A percentile compares a stretch with the other conserved stretches of the same genome.
These are phyloP conservation scores for Phoma sp. DNA, from an alignment of 2,329 filamentous ascomycete species.

Conservation along the genomic window DNA sequence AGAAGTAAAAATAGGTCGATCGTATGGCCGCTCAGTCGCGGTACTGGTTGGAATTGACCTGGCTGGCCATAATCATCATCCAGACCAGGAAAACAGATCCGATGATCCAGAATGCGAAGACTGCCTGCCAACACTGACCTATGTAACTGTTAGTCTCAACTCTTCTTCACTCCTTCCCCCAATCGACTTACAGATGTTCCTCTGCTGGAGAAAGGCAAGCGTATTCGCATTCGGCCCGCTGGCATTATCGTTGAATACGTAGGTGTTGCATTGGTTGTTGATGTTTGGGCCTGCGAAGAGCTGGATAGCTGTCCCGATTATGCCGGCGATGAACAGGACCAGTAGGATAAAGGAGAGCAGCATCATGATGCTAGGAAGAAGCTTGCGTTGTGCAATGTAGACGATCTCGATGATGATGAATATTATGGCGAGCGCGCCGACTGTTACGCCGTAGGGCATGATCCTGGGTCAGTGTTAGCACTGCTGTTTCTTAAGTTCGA, in stretches of 20 bases:
- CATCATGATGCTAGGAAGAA: slow-evolving; percentile 67
- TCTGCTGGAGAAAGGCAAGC: slow-evolving; percentile 68
- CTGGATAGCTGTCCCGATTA: slow-evolving; percentile 70
- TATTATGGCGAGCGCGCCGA: slow-evolving; percentile 63
- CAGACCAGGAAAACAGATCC: slow-evolving; percentile 69
- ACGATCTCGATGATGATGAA: slow-evolving; percentile 67
- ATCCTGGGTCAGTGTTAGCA: slow-evolving; percentile 57
- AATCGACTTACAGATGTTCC: slow-evolving; percentile 64
- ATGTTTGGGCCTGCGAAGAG: slow-evolving; percentile 66
- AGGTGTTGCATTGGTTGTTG: slow-evolving; percentile 65
- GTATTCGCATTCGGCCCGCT: slow-evolving; percentile 62
- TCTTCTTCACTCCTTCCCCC: not conserved
- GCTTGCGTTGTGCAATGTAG: slow-evolving; percentile 62
- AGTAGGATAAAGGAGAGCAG: slow-evolving; percentile 68
- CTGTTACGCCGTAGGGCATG: slow-evolving; percentile 69
- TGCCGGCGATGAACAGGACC: slow-evolving; percentile 66
- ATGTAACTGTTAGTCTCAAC: slow-evolving; percentile 24
- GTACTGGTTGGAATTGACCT: slow-evolving; percentile 59
- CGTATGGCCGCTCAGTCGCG: not conserved
- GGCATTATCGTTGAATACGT: slow-evolving; percentile 57
- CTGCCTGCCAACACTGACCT: slow-evolving; percentile 69
- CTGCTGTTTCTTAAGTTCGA: not conserved
- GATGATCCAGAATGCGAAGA: slow-evolving; percentile 70
- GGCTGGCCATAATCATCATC: slow-evolving; percentile 70
- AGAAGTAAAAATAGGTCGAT: not conserved